These are phyloP conservation scores for Russula brevipes DNA, from an alignment of 768 basidiomycete species.

Conservation along the genomic window DNA sequence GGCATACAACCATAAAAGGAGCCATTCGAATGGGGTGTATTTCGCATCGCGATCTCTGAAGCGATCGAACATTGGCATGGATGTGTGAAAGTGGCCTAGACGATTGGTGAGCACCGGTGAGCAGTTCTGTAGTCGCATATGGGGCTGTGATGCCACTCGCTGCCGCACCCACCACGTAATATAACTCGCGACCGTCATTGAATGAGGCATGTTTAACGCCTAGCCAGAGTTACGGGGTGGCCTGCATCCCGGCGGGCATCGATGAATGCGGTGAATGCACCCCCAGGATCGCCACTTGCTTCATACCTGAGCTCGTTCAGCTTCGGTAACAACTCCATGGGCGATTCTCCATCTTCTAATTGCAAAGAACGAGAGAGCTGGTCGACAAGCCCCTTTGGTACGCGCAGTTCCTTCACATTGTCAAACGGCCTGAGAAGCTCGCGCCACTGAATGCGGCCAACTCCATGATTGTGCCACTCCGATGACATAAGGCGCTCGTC, in stretches of 20 bases:
- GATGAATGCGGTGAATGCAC: background rate
- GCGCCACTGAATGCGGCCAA: background rate
- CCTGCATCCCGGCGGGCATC: background rate
- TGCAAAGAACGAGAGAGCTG: background rate
- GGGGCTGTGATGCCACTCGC: too few relatives aligned
- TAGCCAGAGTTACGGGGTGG: background rate
- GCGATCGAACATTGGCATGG: too few relatives aligned
- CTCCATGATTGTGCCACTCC: background rate
- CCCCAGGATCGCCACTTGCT: rapidly evolving
- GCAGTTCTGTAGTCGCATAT: too few relatives aligned
- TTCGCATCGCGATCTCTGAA: too few relatives aligned
- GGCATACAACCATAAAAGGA: too few relatives aligned
- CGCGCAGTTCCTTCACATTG: background rate
- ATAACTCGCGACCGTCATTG: too few relatives aligned
- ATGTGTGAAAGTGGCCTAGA: too few relatives aligned
- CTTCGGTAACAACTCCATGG: background rate
- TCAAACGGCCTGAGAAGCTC: background rate
- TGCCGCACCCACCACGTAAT: too few relatives aligned
- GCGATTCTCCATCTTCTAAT: background rate
- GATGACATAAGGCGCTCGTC: too few relatives aligned
- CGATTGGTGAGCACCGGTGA: too few relatives aligned
- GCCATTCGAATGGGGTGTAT: too few relatives aligned
- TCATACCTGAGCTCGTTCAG: background rate
- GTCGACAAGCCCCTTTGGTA: background rate
- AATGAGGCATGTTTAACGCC: background rate